Evolutionary conservation across 2,329 filamentous ascomycete genomes (phyloP), one percentile per base, ranked within the genome.

Genomic region (Aplosporella prunicola): DNA sequence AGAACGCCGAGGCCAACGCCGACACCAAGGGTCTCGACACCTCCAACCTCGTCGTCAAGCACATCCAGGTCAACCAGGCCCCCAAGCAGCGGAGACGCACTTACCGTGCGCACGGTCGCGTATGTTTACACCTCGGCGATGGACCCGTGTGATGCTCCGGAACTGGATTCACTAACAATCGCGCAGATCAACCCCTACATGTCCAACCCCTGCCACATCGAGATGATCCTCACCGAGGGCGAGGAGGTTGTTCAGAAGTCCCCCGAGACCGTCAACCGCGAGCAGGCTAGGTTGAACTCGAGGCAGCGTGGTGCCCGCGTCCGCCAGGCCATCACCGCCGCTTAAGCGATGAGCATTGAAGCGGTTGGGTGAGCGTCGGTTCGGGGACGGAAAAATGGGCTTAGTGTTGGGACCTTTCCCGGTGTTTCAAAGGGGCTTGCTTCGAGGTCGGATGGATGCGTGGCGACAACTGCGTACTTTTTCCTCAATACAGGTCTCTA

Each of bases 1-100:
- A 62, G 53, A 62, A 66, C 50, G 60, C 58, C 43, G 63, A 66
- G 50, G 57, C 58, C 49, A 63, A 64, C 43, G 58, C 63, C 50
- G 63, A 66, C 48, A 58, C 59, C 46, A 58, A 62, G 46, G 71
- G 72, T 7, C 58, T 69, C 41, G 67, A 98, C 72, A 96, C 88
- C 64, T 81, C 80, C 72, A 93, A 93, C 78, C 76, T 98, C 64
- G 72, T 96, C 65, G 84, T 98, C 74, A 95, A 95, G 85, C 93
- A 95, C 83, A 98, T 98, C 74, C 91, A 98, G 77, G 91, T 98
- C 78, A 98, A 98, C 85, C 91, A 98, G 78, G 93, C 91, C 57
- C 91, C 91, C 62, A 96, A 96, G 82, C 89, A 96, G 78, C 82
- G 91, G 67, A 80, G 91, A 74, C 82, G 91, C 69, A 98, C 91